Conservation (phyloP, 73 alveolate species). For the Blepharisma japonicum region DNA sequence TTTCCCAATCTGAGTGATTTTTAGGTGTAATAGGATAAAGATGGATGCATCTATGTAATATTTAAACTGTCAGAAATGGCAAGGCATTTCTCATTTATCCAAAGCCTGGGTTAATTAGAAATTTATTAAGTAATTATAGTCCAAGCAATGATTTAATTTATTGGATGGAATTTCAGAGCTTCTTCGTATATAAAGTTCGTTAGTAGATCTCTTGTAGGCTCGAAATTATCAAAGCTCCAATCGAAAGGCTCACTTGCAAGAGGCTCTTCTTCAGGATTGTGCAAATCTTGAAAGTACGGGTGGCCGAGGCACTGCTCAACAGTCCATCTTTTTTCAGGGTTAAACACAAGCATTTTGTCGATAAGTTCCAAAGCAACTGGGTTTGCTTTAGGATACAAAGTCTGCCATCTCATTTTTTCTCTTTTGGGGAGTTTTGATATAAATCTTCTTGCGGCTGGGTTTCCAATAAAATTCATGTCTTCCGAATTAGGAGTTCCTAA, state of each 20-base stretch:
- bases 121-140: too few relatives aligned
- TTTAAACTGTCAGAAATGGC: too few relatives aligned
- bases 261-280: constrained; percentile 40
- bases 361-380: constrained; percentile 70
- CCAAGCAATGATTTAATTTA: background rate
- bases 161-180: constrained; percentile 56
- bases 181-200: constrained; percentile 58
- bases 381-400: constrained; percentile 52
- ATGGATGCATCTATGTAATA: too few relatives aligned
- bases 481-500: constrained; percentile 64
- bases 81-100: too few relatives aligned
- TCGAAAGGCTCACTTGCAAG: constrained; percentile 56
- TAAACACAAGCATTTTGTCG: constrained; percentile 36
- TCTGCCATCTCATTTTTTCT: constrained; percentile 45
- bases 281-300: constrained; percentile 33
- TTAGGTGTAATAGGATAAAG: too few relatives aligned
- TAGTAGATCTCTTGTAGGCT: constrained; percentile 61
- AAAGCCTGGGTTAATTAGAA: too few relatives aligned
- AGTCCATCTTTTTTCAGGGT: constrained; percentile 34
- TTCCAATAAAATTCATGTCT: constrained; percentile 54
- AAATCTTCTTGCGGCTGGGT: constrained; percentile 62
- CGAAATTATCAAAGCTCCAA: constrained; percentile 70
- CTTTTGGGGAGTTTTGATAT: constrained; percentile 46
- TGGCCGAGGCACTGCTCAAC: constrained; percentile 32
- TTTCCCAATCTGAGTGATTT: too few relatives aligned